phyloP scores from a whole-genome alignment of 176 grass and related monocot genomes.

The Thalia dealbata region DNA sequence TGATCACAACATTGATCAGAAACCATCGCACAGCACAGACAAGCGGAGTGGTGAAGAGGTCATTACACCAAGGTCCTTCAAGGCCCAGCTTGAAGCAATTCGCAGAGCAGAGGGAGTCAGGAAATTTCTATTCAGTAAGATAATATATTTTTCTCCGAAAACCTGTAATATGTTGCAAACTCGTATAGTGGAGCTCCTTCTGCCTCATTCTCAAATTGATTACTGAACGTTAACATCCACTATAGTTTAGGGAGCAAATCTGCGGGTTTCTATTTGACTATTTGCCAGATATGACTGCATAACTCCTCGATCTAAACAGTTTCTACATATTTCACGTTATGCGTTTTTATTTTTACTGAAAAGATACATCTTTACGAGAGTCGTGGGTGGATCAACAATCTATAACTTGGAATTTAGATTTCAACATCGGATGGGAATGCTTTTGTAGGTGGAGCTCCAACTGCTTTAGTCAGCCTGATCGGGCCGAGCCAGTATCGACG shows the following conservation, averaged over 20 bases:
- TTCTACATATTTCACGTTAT: too few species aligned
- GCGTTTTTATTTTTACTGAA: too few species aligned
- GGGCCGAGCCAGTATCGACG: conserved; percentile 70
- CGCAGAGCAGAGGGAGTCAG: conserved; percentile 90
- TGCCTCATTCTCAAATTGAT: background rate
- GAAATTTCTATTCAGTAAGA: conserved; percentile 80
- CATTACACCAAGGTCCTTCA: conserved; percentile 31
- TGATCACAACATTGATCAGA: conserved; percentile 28
- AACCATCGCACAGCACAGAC: conserved; percentile 28
- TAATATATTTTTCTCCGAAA: conserved; percentile 1
- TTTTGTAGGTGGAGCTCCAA: conserved; percentile 63
- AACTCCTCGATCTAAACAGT: too few species aligned
- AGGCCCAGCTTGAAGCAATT: conserved; percentile 60
- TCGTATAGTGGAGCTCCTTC: background rate
- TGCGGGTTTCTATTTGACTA: background rate
- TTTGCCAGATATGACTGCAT: too few species aligned
- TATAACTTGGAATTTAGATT: too few species aligned
- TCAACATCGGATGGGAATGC: background rate
- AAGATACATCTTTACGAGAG: too few species aligned
- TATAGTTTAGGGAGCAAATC: background rate
- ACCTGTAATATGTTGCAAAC: background rate
- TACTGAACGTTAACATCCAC: background rate
- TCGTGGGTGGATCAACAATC: too few species aligned
- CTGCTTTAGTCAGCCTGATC: conserved; percentile 89
- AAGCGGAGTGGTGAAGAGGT: conserved; percentile 35